Percentiles rank a stretch among this genome's conserved stretches.
Conservation (phyloP, 2,329 filamentous ascomycete species). For the Penicillium vulpinum region DNA sequence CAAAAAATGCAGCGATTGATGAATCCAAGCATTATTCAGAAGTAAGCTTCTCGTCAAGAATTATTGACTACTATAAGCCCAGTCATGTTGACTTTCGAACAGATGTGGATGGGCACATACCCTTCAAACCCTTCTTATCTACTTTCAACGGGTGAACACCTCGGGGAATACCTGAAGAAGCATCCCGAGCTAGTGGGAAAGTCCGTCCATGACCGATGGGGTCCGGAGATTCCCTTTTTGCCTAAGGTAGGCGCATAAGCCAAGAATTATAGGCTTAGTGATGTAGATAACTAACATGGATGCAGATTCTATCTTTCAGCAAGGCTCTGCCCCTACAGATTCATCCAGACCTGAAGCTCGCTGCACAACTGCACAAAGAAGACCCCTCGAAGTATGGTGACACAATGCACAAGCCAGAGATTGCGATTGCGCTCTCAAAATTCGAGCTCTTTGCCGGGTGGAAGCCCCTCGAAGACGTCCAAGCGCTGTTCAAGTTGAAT, state of each 20-base stretch:
- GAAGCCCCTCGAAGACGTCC: conserved; percentile 64
- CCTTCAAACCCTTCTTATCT: conserved; percentile 67
- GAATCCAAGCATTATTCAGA: conserved; percentile 65
- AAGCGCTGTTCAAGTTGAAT: conserved; percentile 57
- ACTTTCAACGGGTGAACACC: conserved; percentile 61
- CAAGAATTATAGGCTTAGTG: neutral
- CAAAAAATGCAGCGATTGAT: conserved; percentile 64
- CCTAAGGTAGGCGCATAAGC: conserved; percentile 57
- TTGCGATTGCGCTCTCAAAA: conserved; percentile 67
- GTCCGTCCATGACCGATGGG: conserved; percentile 61
- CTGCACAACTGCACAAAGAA: conserved; percentile 62
- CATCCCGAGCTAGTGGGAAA: conserved; percentile 65
- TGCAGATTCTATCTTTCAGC: conserved; percentile 67
- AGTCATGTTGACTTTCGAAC: neutral
- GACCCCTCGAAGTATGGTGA: conserved; percentile 69
- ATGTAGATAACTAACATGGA: neutral
- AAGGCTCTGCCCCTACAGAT: conserved; percentile 75
- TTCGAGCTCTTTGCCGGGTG: conserved; percentile 78
- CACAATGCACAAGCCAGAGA: conserved; percentile 77
- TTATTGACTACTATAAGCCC: neutral
- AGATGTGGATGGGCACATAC: conserved; percentile 77
- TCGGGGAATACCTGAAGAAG: conserved; percentile 66
- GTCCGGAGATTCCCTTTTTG: conserved; percentile 67
- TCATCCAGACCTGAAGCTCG: conserved; percentile 69
- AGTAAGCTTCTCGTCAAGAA: conserved; percentile 33